These are phyloP conservation scores for Colletotrichum sansevieriae DNA, from an alignment of 2,329 filamentous ascomycete genomes.

Conservation along the genomic window DNA sequence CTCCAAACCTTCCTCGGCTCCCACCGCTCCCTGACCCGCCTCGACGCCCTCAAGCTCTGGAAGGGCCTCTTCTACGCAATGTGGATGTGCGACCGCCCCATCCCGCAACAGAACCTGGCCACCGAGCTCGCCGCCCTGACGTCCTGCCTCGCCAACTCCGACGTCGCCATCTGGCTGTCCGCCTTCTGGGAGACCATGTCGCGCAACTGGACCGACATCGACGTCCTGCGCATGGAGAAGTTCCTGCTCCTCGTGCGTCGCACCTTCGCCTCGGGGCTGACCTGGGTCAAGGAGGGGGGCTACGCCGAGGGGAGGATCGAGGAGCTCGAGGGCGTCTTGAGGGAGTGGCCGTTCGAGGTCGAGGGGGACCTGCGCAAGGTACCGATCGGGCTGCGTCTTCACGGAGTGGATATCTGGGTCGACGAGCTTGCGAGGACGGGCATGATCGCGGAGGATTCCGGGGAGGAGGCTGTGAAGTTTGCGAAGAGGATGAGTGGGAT, in stretches of 20 bases:
- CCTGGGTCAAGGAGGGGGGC: conserved; percentile 53
- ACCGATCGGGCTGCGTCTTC: conserved; percentile 86
- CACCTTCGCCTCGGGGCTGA: conserved; percentile 80
- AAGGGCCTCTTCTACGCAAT: conserved; percentile 94
- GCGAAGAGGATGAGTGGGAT: conserved; percentile 66
- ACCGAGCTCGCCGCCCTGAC: conserved; percentile 79
- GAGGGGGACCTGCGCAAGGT: conserved; percentile 64
- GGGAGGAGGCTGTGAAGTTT: conserved; percentile 58
- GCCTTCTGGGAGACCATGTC: conserved; percentile 71
- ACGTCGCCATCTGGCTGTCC: conserved; percentile 40
- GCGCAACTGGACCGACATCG: conserved; percentile 77
- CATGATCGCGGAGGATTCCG: conserved; percentile 58
- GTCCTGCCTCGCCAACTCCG: conserved; percentile 41
- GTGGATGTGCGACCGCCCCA: conserved; percentile 92
- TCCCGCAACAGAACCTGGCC: conserved; percentile 88
- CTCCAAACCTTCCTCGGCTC: conserved; percentile 82
- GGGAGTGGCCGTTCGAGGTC: conserved; percentile 57
- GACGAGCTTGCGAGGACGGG: conserved; percentile 86
- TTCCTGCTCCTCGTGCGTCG: conserved; percentile 87
- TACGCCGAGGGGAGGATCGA: conserved; percentile 51
- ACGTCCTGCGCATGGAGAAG: conserved; percentile 89
- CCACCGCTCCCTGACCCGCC: conserved; percentile 68
- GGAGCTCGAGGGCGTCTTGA: conserved; percentile 52
- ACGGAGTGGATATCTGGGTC: conserved; percentile 90
- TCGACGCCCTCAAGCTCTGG: conserved; percentile 90